These are phyloP conservation scores for Colletotrichum falcatum DNA, from an alignment of 2,329 filamentous ascomycete species.

Conservation along the genomic window DNA sequence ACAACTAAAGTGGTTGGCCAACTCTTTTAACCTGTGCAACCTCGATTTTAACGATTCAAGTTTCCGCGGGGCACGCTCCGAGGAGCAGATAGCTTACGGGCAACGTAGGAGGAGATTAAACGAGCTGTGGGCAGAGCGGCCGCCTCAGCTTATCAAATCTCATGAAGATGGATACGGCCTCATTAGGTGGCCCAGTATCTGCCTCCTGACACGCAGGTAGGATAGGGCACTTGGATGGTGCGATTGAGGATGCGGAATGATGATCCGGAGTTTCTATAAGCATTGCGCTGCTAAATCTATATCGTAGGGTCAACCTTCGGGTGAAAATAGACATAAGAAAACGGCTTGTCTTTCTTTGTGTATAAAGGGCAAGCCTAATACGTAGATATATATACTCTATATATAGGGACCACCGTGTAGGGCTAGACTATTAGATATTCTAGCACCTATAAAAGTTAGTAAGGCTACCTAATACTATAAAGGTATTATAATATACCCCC, in stretches of 20 bases:
- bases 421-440: too few relatives aligned
- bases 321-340: too few relatives aligned
- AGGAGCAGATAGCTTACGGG: not conserved
- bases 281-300: conserved; percentile 8
- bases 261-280: not conserved
- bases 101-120: not conserved
- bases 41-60: not conserved
- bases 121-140: not conserved
- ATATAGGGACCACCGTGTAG: too few relatives aligned
- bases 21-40: too few relatives aligned
- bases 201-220: too few relatives aligned
- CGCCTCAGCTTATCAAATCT: not conserved
- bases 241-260: not conserved
- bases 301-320: too few relatives aligned
- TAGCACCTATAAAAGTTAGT: too few relatives aligned
- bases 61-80: not conserved
- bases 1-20: not conserved
- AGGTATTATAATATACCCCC: too few relatives aligned
- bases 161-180: not conserved
- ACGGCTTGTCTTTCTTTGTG: too few relatives aligned
- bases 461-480: too few relatives aligned
- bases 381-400: too few relatives aligned
- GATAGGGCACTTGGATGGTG: not conserved
- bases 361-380: too few relatives aligned
- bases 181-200: not conserved